Conservation (phyloP, 352 stramenopile species). For the Phytopythium delawarense region DNA sequence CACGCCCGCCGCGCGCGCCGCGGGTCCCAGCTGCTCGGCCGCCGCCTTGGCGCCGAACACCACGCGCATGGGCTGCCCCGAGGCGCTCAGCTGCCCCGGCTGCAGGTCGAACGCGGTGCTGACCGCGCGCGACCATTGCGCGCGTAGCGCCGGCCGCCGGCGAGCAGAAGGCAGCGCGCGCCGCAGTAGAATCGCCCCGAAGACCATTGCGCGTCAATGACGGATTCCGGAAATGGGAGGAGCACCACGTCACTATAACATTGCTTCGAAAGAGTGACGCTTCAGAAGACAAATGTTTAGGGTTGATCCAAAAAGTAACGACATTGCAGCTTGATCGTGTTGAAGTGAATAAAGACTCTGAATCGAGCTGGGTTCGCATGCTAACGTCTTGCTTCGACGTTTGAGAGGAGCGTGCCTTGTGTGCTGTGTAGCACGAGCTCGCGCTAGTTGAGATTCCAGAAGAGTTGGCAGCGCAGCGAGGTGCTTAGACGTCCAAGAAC, state of each 20-base stretch:
- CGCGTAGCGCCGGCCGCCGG: background rate
- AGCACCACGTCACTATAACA: too few species aligned
- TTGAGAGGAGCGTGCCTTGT: background rate
- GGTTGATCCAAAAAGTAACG: too few species aligned
- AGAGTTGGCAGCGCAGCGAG: background rate
- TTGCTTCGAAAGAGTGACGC: too few species aligned
- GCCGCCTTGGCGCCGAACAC: conserved; percentile 49
- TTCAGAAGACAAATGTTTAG: too few species aligned
- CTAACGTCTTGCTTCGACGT: background rate
- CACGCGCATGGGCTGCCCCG: conserved; percentile 36
- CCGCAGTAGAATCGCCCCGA: background rate
- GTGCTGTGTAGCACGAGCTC: background rate
- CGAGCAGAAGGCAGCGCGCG: background rate
- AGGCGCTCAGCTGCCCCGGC: conserved; percentile 32
- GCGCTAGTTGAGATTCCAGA: background rate
- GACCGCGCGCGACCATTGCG: conserved; percentile 13
- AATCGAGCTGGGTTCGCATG: too few species aligned
- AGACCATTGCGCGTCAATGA: background rate
- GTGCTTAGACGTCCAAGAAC: conserved; percentile 25
- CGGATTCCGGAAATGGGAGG: background rate
- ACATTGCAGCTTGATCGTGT: background rate
- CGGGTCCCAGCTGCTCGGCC: conserved; percentile 27
- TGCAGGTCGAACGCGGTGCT: conserved; percentile 36
- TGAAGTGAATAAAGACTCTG: background rate
- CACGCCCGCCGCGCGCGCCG: conserved; percentile 38